Conservation (phyloP, 2,329 filamentous ascomycete species). For the Diplodia sapinea region DNA sequence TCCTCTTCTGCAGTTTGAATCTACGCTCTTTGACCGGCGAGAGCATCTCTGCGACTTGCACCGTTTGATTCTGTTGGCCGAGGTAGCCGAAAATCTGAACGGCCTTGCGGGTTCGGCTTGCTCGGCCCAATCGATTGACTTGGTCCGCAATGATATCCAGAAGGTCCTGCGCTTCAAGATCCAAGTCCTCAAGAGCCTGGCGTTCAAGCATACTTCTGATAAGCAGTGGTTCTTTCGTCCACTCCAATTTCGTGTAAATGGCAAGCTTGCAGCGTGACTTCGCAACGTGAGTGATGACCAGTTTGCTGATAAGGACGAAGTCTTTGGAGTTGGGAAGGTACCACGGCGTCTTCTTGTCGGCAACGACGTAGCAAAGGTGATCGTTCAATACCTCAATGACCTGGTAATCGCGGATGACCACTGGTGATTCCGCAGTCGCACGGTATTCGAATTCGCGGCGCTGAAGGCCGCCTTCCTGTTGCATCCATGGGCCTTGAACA, state of each 20-base stretch:
- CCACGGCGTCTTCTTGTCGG: constrained; percentile 72
- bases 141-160: constrained; percentile 79
- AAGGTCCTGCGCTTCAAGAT: constrained; percentile 74
- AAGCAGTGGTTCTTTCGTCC: constrained; percentile 65
- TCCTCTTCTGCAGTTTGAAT: constrained; percentile 57
- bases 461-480: constrained; percentile 67
- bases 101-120: constrained; percentile 76
- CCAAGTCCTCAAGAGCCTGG: constrained; percentile 75
- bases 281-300: constrained; percentile 90
- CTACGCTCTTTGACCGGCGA: constrained; percentile 46
- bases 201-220: constrained; percentile 52
- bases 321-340: constrained; percentile 80
- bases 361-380: constrained; percentile 69
- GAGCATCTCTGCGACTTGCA: constrained; percentile 52
- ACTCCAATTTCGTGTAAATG: constrained; percentile 86
- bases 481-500: constrained; percentile 83
- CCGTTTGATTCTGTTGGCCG: constrained; percentile 69
- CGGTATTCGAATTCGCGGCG: constrained; percentile 81
- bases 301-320: constrained; percentile 85
- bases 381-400: constrained; percentile 72
- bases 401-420: constrained; percentile 77
- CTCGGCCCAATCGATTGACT: constrained; percentile 73
- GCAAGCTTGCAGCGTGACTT: constrained; percentile 93
- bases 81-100: constrained; percentile 80
- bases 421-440: constrained; percentile 59